Conservation (phyloP, 495 filamentous ascomycete species). For the Lophium mytilinum region DNA sequence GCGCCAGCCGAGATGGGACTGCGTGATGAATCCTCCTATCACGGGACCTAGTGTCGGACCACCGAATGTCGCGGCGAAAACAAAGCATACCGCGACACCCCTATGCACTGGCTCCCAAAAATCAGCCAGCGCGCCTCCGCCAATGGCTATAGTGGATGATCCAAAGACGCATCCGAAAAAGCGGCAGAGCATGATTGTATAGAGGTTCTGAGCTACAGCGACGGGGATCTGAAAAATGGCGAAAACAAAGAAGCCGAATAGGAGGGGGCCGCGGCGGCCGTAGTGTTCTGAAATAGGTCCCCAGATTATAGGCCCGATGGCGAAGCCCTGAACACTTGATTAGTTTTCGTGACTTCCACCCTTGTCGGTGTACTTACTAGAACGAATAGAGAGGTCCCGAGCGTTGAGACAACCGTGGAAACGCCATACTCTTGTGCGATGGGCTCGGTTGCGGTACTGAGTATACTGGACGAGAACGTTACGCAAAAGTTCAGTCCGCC, state of each 20-base stretch:
- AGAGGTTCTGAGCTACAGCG: slow-evolving; percentile 50
- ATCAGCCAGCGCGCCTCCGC: slow-evolving; percentile 53
- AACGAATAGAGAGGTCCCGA: slow-evolving; percentile 49
- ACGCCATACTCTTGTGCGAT: slow-evolving; percentile 44
- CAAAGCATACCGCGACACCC: slow-evolving; percentile 52
- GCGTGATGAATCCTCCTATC: slow-evolving; percentile 29
- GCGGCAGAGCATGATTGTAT: slow-evolving; percentile 52
- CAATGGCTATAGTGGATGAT: slow-evolving; percentile 53
- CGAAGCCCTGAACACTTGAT: slow-evolving; percentile 17
- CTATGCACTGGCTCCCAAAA: slow-evolving; percentile 54
- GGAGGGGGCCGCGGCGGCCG: slow-evolving; percentile 49
- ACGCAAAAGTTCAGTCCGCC: slow-evolving; percentile 51
- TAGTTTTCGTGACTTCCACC: too few species aligned
- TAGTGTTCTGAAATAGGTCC: slow-evolving; percentile 51
- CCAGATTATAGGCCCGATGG: slow-evolving; percentile 47
- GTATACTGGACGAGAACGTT: slow-evolving; percentile 52
- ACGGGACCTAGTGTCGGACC: slow-evolving; percentile 30
- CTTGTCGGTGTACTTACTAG: slow-evolving; percentile 34
- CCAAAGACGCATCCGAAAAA: slow-evolving; percentile 58
- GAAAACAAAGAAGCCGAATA: slow-evolving; percentile 49
- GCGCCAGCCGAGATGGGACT: slow-evolving; percentile 32
- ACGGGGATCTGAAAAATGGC: slow-evolving; percentile 56
- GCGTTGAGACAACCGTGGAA: slow-evolving; percentile 40
- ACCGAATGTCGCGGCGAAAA: slow-evolving; percentile 30
- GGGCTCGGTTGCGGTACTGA: slow-evolving; percentile 44